Percentiles rank a stretch among this genome's conserved stretches.
Conservation (phyloP, 176 grass and related monocot species). For the maize (Zea mays) region Zm-B73-REFERENCE-NAM-5.0 NC_050099.1:239710001-239710500, state of each 20-base stretch:
- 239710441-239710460: slow-evolving; percentile 95
- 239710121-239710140: slow-evolving; percentile 85
- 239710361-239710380: slow-evolving; percentile 20
- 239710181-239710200: slow-evolving; percentile 67
- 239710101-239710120: slow-evolving; percentile 54
- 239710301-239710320: slow-evolving; percentile 92
- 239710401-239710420: slow-evolving; percentile 58
- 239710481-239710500: slow-evolving; percentile 93
- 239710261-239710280: slow-evolving; percentile 87
- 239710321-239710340: slow-evolving; percentile 65
- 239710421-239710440: slow-evolving; percentile 90
- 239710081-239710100: slow-evolving; percentile 64
- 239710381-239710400: slow-evolving; percentile 31
- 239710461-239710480: slow-evolving; percentile 99
- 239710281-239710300: slow-evolving; percentile 80
- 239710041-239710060: neutral
- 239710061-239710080: slow-evolving; percentile 27
- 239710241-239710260: slow-evolving; percentile 35
- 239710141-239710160: slow-evolving; percentile 90
- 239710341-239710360: slow-evolving; percentile 33
- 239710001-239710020: slow-evolving; percentile 30
- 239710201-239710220: slow-evolving; percentile 39
- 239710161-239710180: slow-evolving; percentile 86
- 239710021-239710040: neutral
- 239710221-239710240: slow-evolving; percentile 16